Base-by-base conservation (phyloP, 129 eudicot genomes). In the Lactuca sativa region DNA sequence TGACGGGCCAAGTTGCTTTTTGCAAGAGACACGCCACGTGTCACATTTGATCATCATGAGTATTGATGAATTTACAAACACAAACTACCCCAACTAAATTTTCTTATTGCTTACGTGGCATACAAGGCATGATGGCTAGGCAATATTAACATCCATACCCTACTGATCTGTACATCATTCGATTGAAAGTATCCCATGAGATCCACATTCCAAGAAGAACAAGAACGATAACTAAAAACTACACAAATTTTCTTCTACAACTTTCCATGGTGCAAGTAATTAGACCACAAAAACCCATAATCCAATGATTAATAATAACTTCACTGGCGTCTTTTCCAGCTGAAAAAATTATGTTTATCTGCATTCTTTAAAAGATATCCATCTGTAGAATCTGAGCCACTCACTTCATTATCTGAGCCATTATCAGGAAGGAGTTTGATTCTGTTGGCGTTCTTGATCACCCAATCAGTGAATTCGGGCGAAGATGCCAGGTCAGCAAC, bases 381-480 rank as follows among this genome's bases (percentile, higher is more conserved):
- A 15, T 84, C 90, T 7, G 93, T 81, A 9, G 97, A 91, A 56
- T 86, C 93, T 21, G 95, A 88, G 12, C 82, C 95, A 12, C 95
- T 92, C 11, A 18, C 31, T 56, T 85, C 63, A 66, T 70, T 87
- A 31, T 78, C 91, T 12, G 88, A 82, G 16, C 82, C 75, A 16
- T 77, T 85, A 13, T 86, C 88, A 0, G 82, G 80, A 14, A 73
- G 71, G n/a, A 91, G 67, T 67, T 84, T 80, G 52, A 92, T 83
- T 56, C 91, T 81, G 37, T 79, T 85, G 2, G 91, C 83, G 52
- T 92, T 63, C 31, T 86, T 83, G 4, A 92, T 66, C 32, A 92
- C 60, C 98, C 98, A 92, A 13, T 88, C 89, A 7, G 89, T 77
- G 80, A 92, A 92, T 62, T 92, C 95, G 3, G 98, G 98, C 17